phyloP scores from a whole-genome alignment of 2,329 filamentous ascomycete species.

The Pseudocercospora ulei region DNA sequence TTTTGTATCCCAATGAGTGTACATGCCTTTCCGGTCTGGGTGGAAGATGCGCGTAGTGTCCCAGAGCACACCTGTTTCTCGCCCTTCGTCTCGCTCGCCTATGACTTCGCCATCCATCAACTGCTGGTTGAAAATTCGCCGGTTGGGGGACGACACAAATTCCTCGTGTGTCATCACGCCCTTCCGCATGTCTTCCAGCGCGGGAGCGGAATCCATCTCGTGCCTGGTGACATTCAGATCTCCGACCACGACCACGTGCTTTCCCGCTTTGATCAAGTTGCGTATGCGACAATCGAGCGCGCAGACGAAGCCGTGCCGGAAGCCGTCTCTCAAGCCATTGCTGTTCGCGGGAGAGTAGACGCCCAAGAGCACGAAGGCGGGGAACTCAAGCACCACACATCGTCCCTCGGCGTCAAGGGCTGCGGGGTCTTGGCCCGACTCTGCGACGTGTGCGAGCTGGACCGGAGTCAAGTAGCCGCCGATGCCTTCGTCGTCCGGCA shows the following conservation, averaged over 20 bases:
- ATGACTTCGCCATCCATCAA: conserved; percentile 61
- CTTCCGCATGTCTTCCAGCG: conserved; percentile 62
- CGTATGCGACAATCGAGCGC: conserved; percentile 74
- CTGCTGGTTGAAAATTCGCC: conserved; percentile 78
- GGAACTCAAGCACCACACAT: conserved; percentile 84
- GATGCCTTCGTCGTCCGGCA: conserved; percentile 65
- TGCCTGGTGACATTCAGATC: conserved; percentile 72
- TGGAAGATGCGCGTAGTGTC: conserved; percentile 79
- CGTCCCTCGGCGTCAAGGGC: conserved; percentile 82
- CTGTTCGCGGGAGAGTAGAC: conserved; percentile 86
- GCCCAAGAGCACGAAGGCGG: conserved; percentile 85
- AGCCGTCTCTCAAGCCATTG: conserved; percentile 73
- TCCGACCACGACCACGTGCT: conserved; percentile 74
- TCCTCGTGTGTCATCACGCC: conserved; percentile 58
- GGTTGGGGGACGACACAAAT: conserved; percentile 61
- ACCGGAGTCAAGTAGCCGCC: conserved; percentile 70
- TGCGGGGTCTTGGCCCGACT: conserved; percentile 55
- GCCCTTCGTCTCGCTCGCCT: conserved; percentile 56
- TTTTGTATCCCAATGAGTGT: conserved; percentile 92
- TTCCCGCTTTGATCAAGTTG: conserved; percentile 70
- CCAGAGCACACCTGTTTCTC: conserved; percentile 63
- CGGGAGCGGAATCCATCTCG: conserved; percentile 65
- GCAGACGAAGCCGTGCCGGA: conserved; percentile 68
- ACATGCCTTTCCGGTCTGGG: conserved; percentile 75
- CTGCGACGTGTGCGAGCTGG: conserved; percentile 49